Evolutionary conservation across 129 eudicot species (phyloP).

Genomic region (Apium graveolens): DNA sequence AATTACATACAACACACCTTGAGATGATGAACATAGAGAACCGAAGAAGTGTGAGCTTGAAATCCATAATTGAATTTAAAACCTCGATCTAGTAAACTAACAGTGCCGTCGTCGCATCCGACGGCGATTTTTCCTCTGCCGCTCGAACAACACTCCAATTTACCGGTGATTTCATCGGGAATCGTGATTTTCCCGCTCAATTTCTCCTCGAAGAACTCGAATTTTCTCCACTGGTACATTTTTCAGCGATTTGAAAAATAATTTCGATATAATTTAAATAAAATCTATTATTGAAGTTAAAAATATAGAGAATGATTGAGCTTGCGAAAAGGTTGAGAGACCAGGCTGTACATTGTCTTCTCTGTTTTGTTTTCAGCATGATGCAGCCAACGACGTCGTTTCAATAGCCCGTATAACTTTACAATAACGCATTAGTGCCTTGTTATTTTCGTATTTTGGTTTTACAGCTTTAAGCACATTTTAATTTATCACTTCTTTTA

Average conservation of each 20-base stretch:
- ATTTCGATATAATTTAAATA: no score
- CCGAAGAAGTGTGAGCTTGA: conserved; percentile 84
- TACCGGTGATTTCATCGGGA: conserved; percentile 57
- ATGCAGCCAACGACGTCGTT: no score
- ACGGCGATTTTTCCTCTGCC: conserved; percentile 78
- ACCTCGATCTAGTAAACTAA: conserved; percentile 77
- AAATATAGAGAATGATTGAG: no score
- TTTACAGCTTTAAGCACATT: no score
- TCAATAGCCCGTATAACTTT: no score
- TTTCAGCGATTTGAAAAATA: not conserved
- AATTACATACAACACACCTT: conserved; percentile 39
- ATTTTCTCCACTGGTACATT: conserved; percentile 97
- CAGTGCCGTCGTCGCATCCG: conserved; percentile 67
- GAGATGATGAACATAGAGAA: conserved; percentile 78
- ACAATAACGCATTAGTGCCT: no score
- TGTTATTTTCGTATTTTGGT: no score
- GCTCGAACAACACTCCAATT: conserved; percentile 65
- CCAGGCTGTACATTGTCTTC: no score
- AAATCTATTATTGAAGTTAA: no score
- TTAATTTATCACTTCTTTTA: no score
- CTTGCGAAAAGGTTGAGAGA: no score
- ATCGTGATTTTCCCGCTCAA: conserved; percentile 53
- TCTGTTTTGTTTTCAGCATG: no score
- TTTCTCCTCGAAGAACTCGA: conserved; percentile 96
- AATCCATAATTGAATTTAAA: conserved; percentile 73